A percentile compares a stretch with the other conserved stretches of the same genome.
Conservation (phyloP, 2,329 filamentous ascomycete species). For the Penicillium nordicum region DNA sequence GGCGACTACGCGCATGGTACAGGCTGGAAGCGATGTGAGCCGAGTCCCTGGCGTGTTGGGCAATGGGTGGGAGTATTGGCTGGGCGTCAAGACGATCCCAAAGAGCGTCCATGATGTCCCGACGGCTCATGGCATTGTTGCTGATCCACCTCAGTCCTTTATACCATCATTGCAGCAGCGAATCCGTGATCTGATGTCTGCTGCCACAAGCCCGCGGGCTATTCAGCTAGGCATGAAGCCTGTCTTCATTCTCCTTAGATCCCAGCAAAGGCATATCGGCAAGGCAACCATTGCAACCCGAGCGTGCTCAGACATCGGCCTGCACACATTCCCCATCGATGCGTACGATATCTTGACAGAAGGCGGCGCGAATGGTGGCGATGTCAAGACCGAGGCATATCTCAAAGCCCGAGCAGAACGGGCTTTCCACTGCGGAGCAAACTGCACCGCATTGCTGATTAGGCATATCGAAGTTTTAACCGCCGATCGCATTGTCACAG, state of each 20-base stretch:
- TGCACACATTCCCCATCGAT: conserved; percentile 86
- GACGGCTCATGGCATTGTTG: conserved; percentile 36
- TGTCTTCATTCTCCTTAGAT: conserved; percentile 81
- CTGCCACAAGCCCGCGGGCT: conserved; percentile 82
- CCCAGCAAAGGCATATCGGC: conserved; percentile 88
- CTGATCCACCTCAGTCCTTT: conserved; percentile 43
- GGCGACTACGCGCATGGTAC: conserved; percentile 80
- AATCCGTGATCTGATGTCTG: conserved; percentile 78
- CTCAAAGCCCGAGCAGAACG: conserved; percentile 83
- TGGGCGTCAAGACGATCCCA: conserved; percentile 69
- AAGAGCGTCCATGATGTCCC: conserved; percentile 36
- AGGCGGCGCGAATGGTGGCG: conserved; percentile 76
- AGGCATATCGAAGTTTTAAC: conserved; percentile 87
- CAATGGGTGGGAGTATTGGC: conserved; percentile 85
- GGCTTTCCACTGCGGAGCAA: conserved; percentile 80
- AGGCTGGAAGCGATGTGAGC: conserved; percentile 81
- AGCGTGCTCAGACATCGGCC: conserved; percentile 81
- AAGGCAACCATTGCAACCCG: conserved; percentile 75
- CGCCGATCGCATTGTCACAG: conserved; percentile 82
- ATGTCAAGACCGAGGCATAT: conserved; percentile 91
- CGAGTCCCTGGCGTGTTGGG: conserved; percentile 71
- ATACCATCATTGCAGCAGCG: conserved; percentile 64
- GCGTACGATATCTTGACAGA: conserved; percentile 94
- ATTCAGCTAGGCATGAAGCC: conserved; percentile 84
- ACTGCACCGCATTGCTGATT: conserved; percentile 79